Percentiles rank a stretch among this genome's conserved stretches.
These are phyloP conservation scores for Lecanicillium sp. DNA, from an alignment of 2,329 filamentous ascomycete species.

Conservation along the genomic window DNA sequence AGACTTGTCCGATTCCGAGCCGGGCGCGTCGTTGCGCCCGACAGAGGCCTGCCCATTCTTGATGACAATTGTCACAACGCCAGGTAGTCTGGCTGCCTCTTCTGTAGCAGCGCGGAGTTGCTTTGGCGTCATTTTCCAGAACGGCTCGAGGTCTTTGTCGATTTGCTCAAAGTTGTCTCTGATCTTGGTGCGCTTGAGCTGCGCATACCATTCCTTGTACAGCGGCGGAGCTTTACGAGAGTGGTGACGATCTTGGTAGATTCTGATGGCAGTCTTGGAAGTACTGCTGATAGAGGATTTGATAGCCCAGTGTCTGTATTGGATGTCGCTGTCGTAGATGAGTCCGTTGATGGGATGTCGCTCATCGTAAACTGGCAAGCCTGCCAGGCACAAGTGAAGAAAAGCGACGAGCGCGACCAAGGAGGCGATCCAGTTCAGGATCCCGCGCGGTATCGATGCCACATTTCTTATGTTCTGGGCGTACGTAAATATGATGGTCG, in stretches of 20 bases:
- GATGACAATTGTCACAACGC: conserved; percentile 50
- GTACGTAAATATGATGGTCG: conserved; percentile 39
- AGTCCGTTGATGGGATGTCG: conserved; percentile 44
- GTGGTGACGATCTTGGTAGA: conserved; percentile 49
- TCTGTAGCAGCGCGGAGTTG: conserved; percentile 57
- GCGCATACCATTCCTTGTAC: conserved; percentile 81
- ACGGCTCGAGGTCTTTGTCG: conserved; percentile 66
- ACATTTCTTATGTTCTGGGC: conserved; percentile 38
- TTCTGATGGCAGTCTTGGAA: conserved; percentile 38
- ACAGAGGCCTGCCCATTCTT: conserved; percentile 52
- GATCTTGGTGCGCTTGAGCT: conserved; percentile 64
- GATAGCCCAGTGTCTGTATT: conserved; percentile 44
- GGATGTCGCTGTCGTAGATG: conserved; percentile 42
- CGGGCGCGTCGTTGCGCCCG: conserved; percentile 29
- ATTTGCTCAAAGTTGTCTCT: conserved; percentile 81
- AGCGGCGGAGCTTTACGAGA: conserved; percentile 69
- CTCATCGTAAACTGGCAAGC: conserved; percentile 27
- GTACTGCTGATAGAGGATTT: conserved; percentile 42
- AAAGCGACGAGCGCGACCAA: background rate
- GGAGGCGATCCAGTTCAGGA: conserved; percentile 3
- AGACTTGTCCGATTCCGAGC: conserved; percentile 27
- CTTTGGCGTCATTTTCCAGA: conserved; percentile 66
- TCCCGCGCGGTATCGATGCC: conserved; percentile 35
- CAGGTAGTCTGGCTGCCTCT: conserved; percentile 33
- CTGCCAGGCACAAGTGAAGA: conserved; percentile 25